Conservation (phyloP, 192 early-diverging fungal genomes). For the Backusella parvicylindrica region DNA sequence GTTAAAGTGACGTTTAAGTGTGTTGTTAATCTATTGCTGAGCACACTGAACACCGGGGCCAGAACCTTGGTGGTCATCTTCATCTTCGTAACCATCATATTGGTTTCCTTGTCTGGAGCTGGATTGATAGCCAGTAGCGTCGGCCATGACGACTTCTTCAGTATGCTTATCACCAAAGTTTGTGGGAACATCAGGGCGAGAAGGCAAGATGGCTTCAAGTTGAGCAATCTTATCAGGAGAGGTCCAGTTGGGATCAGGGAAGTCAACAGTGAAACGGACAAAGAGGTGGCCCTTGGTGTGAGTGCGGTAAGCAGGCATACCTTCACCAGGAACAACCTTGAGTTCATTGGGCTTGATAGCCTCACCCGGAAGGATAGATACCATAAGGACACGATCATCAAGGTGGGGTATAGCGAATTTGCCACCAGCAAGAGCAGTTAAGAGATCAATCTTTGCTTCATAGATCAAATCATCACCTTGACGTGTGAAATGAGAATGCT, state of each 20-base stretch:
- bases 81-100: conserved; percentile 13
- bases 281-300: conserved; percentile 91
- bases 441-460: conserved; percentile 90
- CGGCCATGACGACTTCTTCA: conserved; percentile 82
- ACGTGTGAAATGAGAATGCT: conserved; percentile 89
- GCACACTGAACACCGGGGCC: conserved; percentile 38
- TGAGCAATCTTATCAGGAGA: conserved; percentile 61
- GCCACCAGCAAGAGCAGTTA: conserved; percentile 96
- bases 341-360: conserved; percentile 84
- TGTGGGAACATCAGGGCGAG: conserved; percentile 55
- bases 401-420: conserved; percentile 89
- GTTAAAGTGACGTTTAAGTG: background rate
- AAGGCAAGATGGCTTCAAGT: conserved; percentile 82
- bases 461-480: conserved; percentile 90
- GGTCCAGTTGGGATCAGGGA: conserved; percentile 86
- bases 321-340: conserved; percentile 87
- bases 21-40: conserved; percentile 24
- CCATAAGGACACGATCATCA: conserved; percentile 86
- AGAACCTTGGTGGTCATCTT: conserved; percentile 20
- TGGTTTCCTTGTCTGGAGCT: background rate
- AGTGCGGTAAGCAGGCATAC: conserved; percentile 92
- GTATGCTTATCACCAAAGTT: conserved; percentile 49
- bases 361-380: conserved; percentile 92
- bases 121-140: conserved; percentile 20
- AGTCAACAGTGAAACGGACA: conserved; percentile 89